Conservation (phyloP, 164 flowering plant genomes). For the Nelumbo lutea region DNA sequence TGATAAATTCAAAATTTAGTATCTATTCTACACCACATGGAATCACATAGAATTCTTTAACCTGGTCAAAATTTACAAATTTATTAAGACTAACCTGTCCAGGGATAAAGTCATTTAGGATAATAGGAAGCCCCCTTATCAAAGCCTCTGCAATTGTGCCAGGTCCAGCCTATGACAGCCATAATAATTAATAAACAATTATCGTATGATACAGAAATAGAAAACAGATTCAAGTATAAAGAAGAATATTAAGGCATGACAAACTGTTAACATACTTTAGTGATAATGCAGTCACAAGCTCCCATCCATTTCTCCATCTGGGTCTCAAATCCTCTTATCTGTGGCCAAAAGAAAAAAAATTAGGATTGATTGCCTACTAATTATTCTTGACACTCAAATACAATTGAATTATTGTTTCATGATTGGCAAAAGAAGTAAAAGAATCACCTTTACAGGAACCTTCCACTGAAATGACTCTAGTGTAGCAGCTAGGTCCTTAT, state of each 20-base stretch:
- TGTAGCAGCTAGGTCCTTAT: constrained; percentile 50
- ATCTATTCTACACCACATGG: neutral
- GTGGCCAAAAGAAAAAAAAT: constrained; percentile 6
- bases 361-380: neutral
- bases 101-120: constrained; percentile 94
- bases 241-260: constrained; percentile 1
- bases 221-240: neutral
- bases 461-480: constrained; percentile 66
- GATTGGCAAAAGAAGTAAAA: neutral
- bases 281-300: constrained; percentile 95
- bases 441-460: constrained; percentile 77
- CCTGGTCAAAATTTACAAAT: neutral
- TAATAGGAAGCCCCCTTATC: constrained; percentile 92
- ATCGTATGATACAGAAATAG: constrained; percentile 3
- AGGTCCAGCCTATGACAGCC: constrained; percentile 75
- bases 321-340: constrained; percentile 86
- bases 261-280: constrained; percentile 55
- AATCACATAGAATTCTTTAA: neutral
- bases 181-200: neutral
- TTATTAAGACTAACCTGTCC: constrained; percentile 66
- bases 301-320: constrained; percentile 99
- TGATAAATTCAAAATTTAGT: neutral
- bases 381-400: neutral
- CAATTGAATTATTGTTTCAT: neutral
- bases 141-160: constrained; percentile 97